Evolutionary conservation across 2,329 filamentous ascomycete genomes (phyloP).

Genomic region (Hymenoscyphus linearis): DNA sequence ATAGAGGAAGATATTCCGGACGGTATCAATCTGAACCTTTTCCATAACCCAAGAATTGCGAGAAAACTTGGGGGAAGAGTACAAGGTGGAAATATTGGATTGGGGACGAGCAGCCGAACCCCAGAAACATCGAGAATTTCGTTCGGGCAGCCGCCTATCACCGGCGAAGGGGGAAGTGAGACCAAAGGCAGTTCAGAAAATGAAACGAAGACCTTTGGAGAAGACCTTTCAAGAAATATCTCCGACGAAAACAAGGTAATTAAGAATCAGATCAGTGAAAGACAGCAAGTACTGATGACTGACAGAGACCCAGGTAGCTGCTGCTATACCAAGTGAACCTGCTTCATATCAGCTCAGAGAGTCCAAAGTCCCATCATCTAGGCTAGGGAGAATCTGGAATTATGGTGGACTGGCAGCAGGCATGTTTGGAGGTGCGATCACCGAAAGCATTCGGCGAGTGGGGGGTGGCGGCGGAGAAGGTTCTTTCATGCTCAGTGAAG

Average conservation of each 20-base stretch:
- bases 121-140: not conserved
- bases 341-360: conserved; percentile 68
- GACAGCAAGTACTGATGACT: conserved; percentile 39
- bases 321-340: conserved; percentile 16
- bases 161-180: conserved; percentile 5
- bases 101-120: conserved; percentile 30
- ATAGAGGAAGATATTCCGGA: conserved; percentile 43
- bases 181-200: conserved; percentile 23
- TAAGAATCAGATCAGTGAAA: conserved; percentile 7
- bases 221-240: conserved; percentile 37
- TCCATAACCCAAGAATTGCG: conserved; percentile 54
- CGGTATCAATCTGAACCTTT: conserved; percentile 55
- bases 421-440: conserved; percentile 89
- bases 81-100: conserved; percentile 16
- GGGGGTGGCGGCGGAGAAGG: conserved; percentile 65
- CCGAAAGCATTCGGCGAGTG: conserved; percentile 74
- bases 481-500: conserved; percentile 80
- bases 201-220: conserved; percentile 42
- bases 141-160: not conserved
- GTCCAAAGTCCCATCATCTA: conserved; percentile 83
- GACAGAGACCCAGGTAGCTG: conserved; percentile 34
- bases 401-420: conserved; percentile 89
- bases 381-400: conserved; percentile 86
- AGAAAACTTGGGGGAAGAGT: conserved; percentile 46
- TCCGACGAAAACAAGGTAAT: conserved; percentile 30